Conservation (phyloP, 2,329 filamentous ascomycete species). For the Trematosphaeria pertusa region DNA sequence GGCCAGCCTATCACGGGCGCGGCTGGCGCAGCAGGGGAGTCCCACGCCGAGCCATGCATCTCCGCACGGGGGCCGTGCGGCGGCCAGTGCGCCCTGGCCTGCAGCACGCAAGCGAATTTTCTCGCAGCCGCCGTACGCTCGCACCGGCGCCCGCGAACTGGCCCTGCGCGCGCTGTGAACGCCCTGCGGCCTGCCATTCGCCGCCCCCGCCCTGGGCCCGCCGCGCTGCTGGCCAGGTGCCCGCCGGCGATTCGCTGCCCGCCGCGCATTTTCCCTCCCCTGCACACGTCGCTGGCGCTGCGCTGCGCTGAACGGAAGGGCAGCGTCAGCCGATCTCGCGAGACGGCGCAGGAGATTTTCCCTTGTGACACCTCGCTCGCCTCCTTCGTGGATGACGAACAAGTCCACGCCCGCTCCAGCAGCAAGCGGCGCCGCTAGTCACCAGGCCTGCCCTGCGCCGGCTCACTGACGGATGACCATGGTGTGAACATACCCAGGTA, state of each 20-base stretch:
- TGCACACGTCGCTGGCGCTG: background rate
- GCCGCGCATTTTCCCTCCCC: constrained; percentile 20
- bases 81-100: constrained; percentile 7
- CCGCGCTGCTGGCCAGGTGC: constrained; percentile 6
- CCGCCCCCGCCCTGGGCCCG: background rate
- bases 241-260: constrained; percentile 26
- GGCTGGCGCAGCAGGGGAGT: constrained; percentile 4
- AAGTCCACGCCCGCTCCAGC: constrained; percentile 7
- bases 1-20: constrained; percentile 15
- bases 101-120: constrained; percentile 7
- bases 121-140: constrained; percentile 18
- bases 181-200: constrained; percentile 5
- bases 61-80: constrained; percentile 22
- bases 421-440: constrained; percentile 30
- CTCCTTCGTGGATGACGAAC: constrained; percentile 29
- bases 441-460: constrained; percentile 43
- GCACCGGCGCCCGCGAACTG: constrained; percentile 21
- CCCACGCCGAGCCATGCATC: constrained; percentile 18
- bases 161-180: constrained; percentile 21
- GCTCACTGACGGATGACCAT: constrained; percentile 39
- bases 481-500: constrained; percentile 38
- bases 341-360: constrained; percentile 1
- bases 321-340: background rate
- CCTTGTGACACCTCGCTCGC: constrained; percentile 23
- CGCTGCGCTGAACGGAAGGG: background rate